Evolutionary conservation across 768 basidiomycete genomes (phyloP), one percentile per base, ranked within the genome.

Genomic region (Boletus subcaerulescens): DNA sequence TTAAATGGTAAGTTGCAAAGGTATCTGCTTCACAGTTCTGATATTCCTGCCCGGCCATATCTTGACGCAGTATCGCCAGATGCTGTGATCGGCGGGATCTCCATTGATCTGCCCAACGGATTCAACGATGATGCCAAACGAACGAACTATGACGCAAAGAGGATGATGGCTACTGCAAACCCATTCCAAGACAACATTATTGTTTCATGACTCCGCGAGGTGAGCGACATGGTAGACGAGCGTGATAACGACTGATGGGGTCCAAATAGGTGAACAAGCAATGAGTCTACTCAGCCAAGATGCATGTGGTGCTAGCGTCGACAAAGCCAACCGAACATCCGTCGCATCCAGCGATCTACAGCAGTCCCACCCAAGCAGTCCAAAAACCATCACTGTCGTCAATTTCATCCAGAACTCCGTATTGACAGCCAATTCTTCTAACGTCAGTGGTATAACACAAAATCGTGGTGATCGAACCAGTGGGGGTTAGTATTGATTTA

Each of bases 141-240:
- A 46, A 43, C 31, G 6, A 58, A 58, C 32, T 8, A 36, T 13
- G 46, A 40, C 15, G 50, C 36, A 5, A 43, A 9, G 11, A 12
- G 33, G 39, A 50, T 17, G 18, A 50, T 61, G 6, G 13, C 18
- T n/a, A 43, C 0, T 8, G 6, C 29, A 14, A 1, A 24, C 18
- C 60, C 55, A 11, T 61, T 61, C 41, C 4, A 17, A 4, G 52
- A 62, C 5, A 17, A 61, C 20, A 9, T 26, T 11, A 4, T 42
- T 9, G 15, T 51, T 15, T 3, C 51, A 9, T 48, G 50, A 8
- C 36, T 51, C 24, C 48, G 17, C 2, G 42, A 51, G 50, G 50
- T 51, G 9, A 41, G 39, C 14, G 18, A 41, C 31, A 9, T 32
- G 39, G 24, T 10, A n/a, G 9, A 9, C 18, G 18, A 40, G 18